Percentiles rank a stretch among this genome's conserved stretches.
Evolutionary conservation across 768 basidiomycete genomes (phyloP).

Genomic region (Pleurotus tuoliensis): DNA sequence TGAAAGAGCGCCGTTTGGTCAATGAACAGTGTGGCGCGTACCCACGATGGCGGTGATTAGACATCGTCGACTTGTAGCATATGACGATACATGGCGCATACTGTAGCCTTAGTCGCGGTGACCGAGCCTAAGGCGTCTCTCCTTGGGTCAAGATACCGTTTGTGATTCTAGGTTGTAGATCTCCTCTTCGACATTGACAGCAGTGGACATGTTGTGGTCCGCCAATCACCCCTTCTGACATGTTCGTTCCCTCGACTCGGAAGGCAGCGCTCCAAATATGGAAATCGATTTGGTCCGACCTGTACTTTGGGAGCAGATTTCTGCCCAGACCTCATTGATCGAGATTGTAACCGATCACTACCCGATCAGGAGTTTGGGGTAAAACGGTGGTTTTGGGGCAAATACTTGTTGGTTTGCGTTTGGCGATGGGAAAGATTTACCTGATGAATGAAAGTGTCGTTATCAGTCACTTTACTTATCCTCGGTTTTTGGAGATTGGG

Average conservation of each 20-base stretch:
- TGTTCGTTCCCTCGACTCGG: neutral
- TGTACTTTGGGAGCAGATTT: neutral
- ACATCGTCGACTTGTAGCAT: neutral
- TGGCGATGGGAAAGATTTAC: neutral
- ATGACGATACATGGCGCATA: neutral
- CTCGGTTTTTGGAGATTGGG: slow-evolving; percentile 2
- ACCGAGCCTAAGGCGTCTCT: slow-evolving; percentile 1
- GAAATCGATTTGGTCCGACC: neutral
- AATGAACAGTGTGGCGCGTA: neutral
- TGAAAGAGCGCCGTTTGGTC: slow-evolving; percentile 6
- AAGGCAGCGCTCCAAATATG: neutral
- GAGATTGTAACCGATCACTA: neutral
- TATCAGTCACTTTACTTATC: neutral
- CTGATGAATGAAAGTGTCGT: no score
- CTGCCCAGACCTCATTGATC: neutral
- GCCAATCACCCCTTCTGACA: neutral
- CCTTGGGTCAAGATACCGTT: slow-evolving; percentile 6
- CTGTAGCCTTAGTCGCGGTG: no score
- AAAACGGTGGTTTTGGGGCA: neutral
- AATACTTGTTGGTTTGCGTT: neutral
- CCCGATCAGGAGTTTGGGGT: slow-evolving; percentile 1
- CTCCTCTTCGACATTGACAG: neutral
- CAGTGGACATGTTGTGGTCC: neutral
- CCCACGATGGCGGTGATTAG: slow-evolving; percentile 8
- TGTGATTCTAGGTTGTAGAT: neutral